Conservation (phyloP, 805 yeast genomes). For the Candida parachauliodes region DNA sequence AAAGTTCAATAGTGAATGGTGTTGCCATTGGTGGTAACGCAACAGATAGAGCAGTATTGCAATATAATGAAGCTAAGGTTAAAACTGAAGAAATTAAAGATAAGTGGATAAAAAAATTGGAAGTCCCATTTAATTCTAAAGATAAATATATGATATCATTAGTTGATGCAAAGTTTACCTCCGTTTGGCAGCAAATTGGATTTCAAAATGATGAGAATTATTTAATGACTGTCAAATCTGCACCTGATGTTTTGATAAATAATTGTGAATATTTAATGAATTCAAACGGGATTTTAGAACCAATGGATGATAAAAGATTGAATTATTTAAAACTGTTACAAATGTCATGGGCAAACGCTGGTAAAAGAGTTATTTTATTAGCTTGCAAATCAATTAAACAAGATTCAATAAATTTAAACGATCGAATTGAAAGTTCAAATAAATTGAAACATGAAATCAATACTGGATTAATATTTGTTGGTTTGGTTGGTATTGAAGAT, state of each 20-base stretch:
- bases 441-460: conserved; percentile 13
- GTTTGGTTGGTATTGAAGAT: conserved; percentile 41
- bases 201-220: conserved; percentile 11
- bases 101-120: conserved; percentile 22
- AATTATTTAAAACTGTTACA: conserved; percentile 23
- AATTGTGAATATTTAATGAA: conserved; percentile 21
- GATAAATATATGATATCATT: conserved; percentile 42
- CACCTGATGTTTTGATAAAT: conserved; percentile 41
- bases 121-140: conserved; percentile 44
- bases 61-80: conserved; percentile 25
- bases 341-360: conserved; percentile 31
- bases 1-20: conserved; percentile 23
- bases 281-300: conserved; percentile 15
- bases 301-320: conserved; percentile 14
- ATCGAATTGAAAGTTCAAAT: conserved; percentile 12
- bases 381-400: conserved; percentile 21
- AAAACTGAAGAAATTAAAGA: conserved; percentile 8
- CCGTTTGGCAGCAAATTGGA: conserved; percentile 11
- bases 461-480: conserved; percentile 21
- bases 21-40: conserved; percentile 37
- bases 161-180: conserved; percentile 13
- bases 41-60: conserved; percentile 42
- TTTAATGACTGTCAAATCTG: conserved; percentile 39
- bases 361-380: conserved; percentile 31
- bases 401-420: conserved; percentile 10